phyloP scores from a whole-genome alignment of 768 basidiomycete genomes.

The Grammothele lineata region DNA sequence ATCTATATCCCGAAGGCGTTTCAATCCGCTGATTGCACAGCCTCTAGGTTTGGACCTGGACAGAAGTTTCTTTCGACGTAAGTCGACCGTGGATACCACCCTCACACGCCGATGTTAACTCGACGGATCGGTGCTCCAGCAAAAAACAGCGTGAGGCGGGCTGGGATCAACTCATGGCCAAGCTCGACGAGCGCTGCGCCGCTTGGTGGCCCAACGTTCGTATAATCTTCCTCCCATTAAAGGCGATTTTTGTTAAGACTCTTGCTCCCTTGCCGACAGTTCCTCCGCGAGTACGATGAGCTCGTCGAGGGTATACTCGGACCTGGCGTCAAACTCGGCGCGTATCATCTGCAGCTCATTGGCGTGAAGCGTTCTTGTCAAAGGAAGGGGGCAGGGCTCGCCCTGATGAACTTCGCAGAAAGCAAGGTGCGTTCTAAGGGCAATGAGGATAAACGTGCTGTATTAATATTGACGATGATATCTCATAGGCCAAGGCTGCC shows the following conservation, averaged over 20 bases:
- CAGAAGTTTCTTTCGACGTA: constrained; percentile 8
- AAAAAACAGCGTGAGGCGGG: too few species aligned
- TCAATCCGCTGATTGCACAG: background rate
- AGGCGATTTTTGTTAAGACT: too few species aligned
- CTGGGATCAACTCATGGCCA: too few species aligned
- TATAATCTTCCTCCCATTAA: too few species aligned
- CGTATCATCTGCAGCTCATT: constrained; percentile 12
- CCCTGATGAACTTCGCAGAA: constrained; percentile 9
- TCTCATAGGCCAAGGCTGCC: too few species aligned
- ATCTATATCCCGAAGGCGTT: background rate
- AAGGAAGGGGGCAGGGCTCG: constrained; percentile 4
- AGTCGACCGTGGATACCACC: too few species aligned
- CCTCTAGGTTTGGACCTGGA: constrained; percentile 11
- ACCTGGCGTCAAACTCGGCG: constrained; percentile 10
- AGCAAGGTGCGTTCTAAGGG: constrained; percentile 6
- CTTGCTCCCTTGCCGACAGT: background rate
- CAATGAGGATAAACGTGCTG: too few species aligned
- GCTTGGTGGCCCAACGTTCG: too few species aligned
- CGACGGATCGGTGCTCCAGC: too few species aligned
- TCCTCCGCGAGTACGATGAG: constrained; percentile 4
- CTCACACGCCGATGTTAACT: too few species aligned
- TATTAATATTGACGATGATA: too few species aligned
- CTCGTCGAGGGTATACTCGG: constrained; percentile 7
- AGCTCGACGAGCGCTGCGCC: too few species aligned
- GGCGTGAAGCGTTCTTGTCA: constrained; percentile 8